Percentiles rank a stretch among this genome's conserved stretches.
These are phyloP conservation scores for Neonectria hederae DNA, from an alignment of 2,329 filamentous ascomycete species.

Conservation along the genomic window DNA sequence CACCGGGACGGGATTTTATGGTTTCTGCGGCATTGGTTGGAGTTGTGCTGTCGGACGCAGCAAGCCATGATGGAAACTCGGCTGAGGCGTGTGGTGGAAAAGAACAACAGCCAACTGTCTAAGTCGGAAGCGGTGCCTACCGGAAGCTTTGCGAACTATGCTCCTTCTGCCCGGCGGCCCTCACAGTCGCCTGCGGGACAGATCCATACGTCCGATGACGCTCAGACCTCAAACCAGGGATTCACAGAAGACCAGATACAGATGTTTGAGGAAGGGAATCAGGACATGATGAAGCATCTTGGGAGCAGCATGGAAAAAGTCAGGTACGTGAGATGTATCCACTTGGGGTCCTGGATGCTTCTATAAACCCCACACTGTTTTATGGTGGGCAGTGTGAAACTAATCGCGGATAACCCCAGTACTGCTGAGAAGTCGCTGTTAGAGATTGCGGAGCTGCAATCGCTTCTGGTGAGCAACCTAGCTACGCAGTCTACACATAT, in stretches of 20 bases:
- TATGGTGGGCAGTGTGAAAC: conserved; percentile 23
- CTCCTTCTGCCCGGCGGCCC: conserved; percentile 33
- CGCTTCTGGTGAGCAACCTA: conserved; percentile 86
- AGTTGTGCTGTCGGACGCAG: conserved; percentile 81
- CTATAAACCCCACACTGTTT: conserved; percentile 13
- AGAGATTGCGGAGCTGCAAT: conserved; percentile 93
- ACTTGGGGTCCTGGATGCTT: neutral
- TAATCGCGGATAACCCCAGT: conserved; percentile 55
- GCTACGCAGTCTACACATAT: conserved; percentile 88
- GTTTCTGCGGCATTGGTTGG: conserved; percentile 79
- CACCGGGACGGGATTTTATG: conserved; percentile 87
- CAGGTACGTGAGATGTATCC: conserved; percentile 67
- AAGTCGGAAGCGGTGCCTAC: conserved; percentile 60
- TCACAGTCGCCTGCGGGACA: conserved; percentile 32
- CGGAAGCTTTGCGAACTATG: conserved; percentile 48
- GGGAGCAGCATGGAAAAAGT: conserved; percentile 95
- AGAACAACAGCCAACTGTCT: conserved; percentile 85
- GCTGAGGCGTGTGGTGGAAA: conserved; percentile 85
- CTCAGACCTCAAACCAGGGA: conserved; percentile 53
- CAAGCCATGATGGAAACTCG: conserved; percentile 93
- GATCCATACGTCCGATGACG: conserved; percentile 37
- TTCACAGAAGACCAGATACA: conserved; percentile 88
- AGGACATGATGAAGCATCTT: conserved; percentile 91
- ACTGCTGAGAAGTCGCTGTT: conserved; percentile 89
- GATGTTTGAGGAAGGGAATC: conserved; percentile 92